Conservation (phyloP, 23 red algal species). For the Chondrus crispus region DNA sequence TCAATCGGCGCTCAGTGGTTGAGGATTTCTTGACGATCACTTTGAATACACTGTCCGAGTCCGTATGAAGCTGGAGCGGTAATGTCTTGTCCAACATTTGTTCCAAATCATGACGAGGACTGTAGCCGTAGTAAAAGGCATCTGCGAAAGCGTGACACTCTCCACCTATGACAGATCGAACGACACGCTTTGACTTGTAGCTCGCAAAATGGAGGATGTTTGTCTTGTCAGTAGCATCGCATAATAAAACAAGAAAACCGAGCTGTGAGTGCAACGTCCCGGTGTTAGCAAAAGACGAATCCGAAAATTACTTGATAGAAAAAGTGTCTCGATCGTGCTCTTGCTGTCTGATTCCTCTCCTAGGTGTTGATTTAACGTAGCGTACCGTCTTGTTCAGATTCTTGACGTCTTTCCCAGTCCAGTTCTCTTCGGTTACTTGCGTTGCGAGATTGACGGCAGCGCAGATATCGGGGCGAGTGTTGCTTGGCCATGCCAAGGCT, state of each 20-base stretch:
- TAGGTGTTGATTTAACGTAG: background rate
- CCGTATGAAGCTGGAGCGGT: background rate
- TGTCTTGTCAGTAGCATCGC: background rate
- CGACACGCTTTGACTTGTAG: conserved; percentile 7
- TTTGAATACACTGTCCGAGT: conserved; percentile 36
- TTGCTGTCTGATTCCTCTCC: background rate
- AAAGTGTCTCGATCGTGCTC: background rate
- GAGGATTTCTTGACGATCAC: background rate
- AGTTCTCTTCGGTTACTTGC: conserved; percentile 9
- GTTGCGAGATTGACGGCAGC: background rate
- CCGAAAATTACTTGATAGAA: conserved; percentile 19
- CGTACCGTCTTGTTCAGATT: conserved; percentile 3
- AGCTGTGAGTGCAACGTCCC: conserved; percentile 9
- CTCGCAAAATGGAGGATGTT: conserved; percentile 16
- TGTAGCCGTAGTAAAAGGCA: conserved; percentile 21
- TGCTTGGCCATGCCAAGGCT: background rate
- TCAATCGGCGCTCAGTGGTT: conserved; percentile 46
- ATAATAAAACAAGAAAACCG: conserved; percentile 20
- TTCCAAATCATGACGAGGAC: conserved; percentile 8
- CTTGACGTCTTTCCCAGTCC: background rate
- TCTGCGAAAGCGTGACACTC: conserved; percentile 40
- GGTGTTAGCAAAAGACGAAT: background rate
- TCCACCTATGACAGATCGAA: conserved; percentile 36
- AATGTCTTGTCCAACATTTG: background rate
- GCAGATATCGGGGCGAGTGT: background rate